phyloP scores from a whole-genome alignment of 2,329 filamentous ascomycete species.

The Fusarium sp. region DNA sequence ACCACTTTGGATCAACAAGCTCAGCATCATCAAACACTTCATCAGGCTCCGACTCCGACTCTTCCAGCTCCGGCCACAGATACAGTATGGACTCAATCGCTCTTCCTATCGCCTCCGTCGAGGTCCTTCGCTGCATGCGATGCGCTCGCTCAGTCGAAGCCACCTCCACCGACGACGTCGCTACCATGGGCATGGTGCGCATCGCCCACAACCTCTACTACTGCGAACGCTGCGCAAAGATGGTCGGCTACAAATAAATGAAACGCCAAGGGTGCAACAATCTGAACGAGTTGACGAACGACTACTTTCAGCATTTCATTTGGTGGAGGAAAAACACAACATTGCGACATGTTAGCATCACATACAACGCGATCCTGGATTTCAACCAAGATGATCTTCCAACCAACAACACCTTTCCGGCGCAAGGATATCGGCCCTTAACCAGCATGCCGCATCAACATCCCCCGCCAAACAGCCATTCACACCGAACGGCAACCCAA shows the following conservation, averaged over 20 bases:
- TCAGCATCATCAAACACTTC: slow-evolving; percentile 42
- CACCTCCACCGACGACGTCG: slow-evolving; percentile 72
- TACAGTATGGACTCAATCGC: slow-evolving; percentile 66
- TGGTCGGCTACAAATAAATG: slow-evolving; percentile 72
- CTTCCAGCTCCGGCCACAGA: slow-evolving; percentile 53
- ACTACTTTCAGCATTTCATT: slow-evolving; percentile 20
- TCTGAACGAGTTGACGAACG: slow-evolving; percentile 19
- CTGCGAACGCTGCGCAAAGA: slow-evolving; percentile 74
- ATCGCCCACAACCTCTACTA: slow-evolving; percentile 78
- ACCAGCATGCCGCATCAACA: slow-evolving; percentile 28
- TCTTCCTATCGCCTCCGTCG: slow-evolving; percentile 66
- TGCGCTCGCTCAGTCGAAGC: slow-evolving; percentile 73
- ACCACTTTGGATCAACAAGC: slow-evolving; percentile 45
- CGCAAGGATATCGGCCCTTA: slow-evolving; percentile 34
- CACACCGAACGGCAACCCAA: slow-evolving; percentile 3
- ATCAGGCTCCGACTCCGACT: slow-evolving; percentile 43
- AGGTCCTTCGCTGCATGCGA: slow-evolving; percentile 74
- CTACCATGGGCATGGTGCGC: slow-evolving; percentile 73
- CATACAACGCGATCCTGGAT: slow-evolving; percentile 30
- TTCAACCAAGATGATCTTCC: slow-evolving; percentile 24
- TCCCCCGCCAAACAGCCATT: slow-evolving; percentile 17
- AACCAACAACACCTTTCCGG: slow-evolving; percentile 25
- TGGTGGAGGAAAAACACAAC: slow-evolving; percentile 25
- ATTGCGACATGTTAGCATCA: slow-evolving; percentile 27
- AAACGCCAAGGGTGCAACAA: slow-evolving; percentile 2